Base-by-base conservation (phyloP, 805 yeast genomes). In the Cyberlindnera nakhonratchasimensis region DNA sequence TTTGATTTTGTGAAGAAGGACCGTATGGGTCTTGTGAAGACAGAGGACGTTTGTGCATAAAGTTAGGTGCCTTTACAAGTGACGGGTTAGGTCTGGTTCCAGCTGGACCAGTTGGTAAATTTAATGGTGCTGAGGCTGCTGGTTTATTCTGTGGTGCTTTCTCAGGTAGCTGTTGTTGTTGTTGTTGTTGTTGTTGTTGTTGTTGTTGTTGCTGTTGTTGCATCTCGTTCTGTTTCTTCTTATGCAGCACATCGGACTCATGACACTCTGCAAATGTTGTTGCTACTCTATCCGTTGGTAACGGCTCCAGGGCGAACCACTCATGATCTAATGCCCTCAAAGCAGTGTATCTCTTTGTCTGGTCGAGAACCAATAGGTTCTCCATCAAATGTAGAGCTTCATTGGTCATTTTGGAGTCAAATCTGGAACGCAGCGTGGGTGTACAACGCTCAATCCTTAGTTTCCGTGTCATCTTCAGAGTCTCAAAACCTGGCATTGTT, bases 311-410 rank as follows among this genome's bases (percentile, higher is more conserved):
- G 2, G 20, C 21, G 64, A 93, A 89, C 65, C 81, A 93, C 2
- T 64, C 68, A 52, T 87, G 89, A 13, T 74, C 66, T 36, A 86
- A 62, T 0, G 96, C 96, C 40, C 80, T 86, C 46, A 74, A 61
- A 0, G 98, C 96, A 40, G 95, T 89, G 35, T 79, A 70, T 49
- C 99, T 70, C 40, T 71, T 73, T 42, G 63, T 61, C 0, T 96
- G 96, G 58, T 91, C 82, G 41, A 91, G 65, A 0, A 72, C 65
- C 29, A 93, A 65, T 44, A 93, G 62, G 0, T 80, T 77, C 18
- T 75, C 62, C 38, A 93, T 63, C 24, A 93, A 66, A 33, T 69
- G 65, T 4, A 83, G 58, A 1, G 85, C 70, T 5, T 31, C 34
- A 31, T 31, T 20, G 8, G 10, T 9, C 13, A 31, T 31, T 22